Evolutionary conservation across 2,329 filamentous ascomycete genomes (phyloP).

Genomic region (Ophiognomonia clavigignenti-juglandacearum): DNA sequence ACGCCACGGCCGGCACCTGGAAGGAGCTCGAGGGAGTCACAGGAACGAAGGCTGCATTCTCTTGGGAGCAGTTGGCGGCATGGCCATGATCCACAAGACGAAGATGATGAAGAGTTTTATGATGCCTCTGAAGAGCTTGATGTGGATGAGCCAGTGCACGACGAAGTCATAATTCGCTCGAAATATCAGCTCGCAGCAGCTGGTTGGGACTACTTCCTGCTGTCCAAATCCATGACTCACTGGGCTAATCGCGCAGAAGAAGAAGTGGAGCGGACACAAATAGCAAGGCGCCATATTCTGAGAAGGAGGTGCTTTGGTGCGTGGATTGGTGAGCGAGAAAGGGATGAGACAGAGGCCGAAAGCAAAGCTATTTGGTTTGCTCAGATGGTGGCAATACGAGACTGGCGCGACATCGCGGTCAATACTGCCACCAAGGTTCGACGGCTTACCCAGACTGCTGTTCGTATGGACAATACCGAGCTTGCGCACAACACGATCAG

Average conservation of each 20-base stretch:
- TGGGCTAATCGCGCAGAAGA: constrained; percentile 65
- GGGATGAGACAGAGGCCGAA: constrained; percentile 43
- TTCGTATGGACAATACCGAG: constrained; percentile 25
- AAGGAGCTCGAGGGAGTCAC: constrained; percentile 2
- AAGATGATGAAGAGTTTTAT: constrained; percentile 8
- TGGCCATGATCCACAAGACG: constrained; percentile 25
- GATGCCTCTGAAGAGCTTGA: constrained; percentile 13
- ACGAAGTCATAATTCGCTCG: constrained; percentile 8
- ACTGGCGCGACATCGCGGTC: constrained; percentile 22
- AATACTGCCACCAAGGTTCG: constrained; percentile 18
- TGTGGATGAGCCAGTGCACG: constrained; percentile 16
- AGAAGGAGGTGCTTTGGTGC: constrained; percentile 63
- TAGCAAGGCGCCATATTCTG: constrained; percentile 67
- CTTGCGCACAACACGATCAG: constrained; percentile 23
- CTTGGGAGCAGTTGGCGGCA: constrained; percentile 5
- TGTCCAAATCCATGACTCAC: constrained; percentile 60
- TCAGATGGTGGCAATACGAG: constrained; percentile 22
- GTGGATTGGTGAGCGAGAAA: constrained; percentile 59
- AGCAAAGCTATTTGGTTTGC: constrained; percentile 38
- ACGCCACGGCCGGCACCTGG: constrained; percentile 3
- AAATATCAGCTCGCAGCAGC: constrained; percentile 41
- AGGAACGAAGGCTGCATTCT: constrained; percentile 1
- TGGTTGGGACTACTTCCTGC: constrained; percentile 57
- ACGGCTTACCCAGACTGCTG: constrained; percentile 21
- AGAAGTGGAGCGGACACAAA: constrained; percentile 60